These are phyloP conservation scores for Botrytis fragariae DNA, from an alignment of 2,329 filamentous ascomycete species.

Conservation along the genomic window DNA sequence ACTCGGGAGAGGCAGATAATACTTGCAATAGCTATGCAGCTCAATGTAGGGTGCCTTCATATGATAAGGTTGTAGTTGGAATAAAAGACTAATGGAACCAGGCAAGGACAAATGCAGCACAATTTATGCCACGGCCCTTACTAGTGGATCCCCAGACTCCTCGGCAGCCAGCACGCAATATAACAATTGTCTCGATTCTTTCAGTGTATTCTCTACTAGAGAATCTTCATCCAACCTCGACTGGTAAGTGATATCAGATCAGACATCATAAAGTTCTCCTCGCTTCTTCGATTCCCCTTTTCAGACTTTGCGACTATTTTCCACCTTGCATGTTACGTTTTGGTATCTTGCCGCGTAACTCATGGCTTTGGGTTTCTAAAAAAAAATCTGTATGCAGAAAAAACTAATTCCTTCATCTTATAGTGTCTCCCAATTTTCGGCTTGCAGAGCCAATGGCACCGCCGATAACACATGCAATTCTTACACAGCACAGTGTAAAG, in stretches of 20 bases:
- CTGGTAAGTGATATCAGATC: neutral
- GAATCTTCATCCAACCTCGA: neutral
- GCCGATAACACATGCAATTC: constrained; percentile 24
- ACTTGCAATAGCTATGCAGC: constrained; percentile 23
- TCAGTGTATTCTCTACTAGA: constrained; percentile 22
- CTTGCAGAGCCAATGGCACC: constrained; percentile 17
- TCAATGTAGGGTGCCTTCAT: constrained; percentile 4
- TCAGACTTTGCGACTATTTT: neutral
- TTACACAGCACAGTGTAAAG: constrained; percentile 24
- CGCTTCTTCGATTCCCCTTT: neutral
- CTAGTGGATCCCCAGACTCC: constrained; percentile 20
- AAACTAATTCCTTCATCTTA: neutral
- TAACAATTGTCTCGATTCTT: constrained; percentile 24
- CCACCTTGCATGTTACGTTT: no score
- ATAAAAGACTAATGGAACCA: neutral
- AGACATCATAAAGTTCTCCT: neutral
- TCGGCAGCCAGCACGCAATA: constrained; percentile 22
- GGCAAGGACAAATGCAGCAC: constrained; percentile 26
- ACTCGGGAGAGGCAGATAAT: constrained; percentile 20
- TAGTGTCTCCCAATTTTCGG: constrained; percentile 16
- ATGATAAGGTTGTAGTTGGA: neutral
- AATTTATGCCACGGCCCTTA: constrained; percentile 23
- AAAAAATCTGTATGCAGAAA: neutral
- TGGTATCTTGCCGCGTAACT: neutral
- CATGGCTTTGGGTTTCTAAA: neutral